Conservation (phyloP, 2,329 filamentous ascomycete species). For the Colletotrichum lupini region DNA sequence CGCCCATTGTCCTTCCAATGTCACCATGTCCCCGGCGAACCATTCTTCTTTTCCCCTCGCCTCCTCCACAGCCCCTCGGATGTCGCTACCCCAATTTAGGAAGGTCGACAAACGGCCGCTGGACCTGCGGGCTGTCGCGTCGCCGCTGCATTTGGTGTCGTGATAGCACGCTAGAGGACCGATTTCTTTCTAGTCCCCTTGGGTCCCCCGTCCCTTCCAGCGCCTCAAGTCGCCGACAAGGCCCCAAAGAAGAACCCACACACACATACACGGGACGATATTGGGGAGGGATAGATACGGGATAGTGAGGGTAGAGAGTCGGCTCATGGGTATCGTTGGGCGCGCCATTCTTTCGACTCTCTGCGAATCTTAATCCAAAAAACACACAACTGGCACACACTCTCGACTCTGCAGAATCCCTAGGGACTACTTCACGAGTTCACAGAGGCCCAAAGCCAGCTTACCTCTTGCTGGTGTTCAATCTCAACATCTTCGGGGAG, state of each 20-base stretch:
- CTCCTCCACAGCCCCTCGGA: constrained; percentile 34
- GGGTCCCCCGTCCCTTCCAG: not conserved
- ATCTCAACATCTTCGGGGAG: constrained; percentile 9
- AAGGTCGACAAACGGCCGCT: constrained; percentile 34
- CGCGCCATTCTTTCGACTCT: not conserved
- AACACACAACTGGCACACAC: not conserved
- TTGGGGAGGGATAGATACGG: not conserved
- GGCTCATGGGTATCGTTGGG: not conserved
- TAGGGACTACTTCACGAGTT: not conserved
- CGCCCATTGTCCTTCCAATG: constrained; percentile 17
- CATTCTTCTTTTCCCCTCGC: constrained; percentile 31
- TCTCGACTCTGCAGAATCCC: not conserved
- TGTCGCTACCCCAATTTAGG: constrained; percentile 35
- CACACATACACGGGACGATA: constrained; percentile 7
- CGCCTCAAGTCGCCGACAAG: constrained; percentile 8
- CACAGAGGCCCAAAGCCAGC: not conserved
- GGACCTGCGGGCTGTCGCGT: constrained; percentile 21
- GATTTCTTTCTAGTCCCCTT: constrained; percentile 22
- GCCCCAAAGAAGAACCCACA: constrained; percentile 11
- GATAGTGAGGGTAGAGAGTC: not conserved
- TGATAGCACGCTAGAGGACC: constrained; percentile 33
- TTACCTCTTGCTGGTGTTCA: constrained; percentile 7
- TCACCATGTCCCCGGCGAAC: constrained; percentile 29
- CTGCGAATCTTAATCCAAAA: not conserved
- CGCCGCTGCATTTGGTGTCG: constrained; percentile 23